Evolutionary conservation across 208 protist genomes (phyloP), one percentile per base, ranked within the genome.

Genomic region (Trypanosoma caninum): DNA sequence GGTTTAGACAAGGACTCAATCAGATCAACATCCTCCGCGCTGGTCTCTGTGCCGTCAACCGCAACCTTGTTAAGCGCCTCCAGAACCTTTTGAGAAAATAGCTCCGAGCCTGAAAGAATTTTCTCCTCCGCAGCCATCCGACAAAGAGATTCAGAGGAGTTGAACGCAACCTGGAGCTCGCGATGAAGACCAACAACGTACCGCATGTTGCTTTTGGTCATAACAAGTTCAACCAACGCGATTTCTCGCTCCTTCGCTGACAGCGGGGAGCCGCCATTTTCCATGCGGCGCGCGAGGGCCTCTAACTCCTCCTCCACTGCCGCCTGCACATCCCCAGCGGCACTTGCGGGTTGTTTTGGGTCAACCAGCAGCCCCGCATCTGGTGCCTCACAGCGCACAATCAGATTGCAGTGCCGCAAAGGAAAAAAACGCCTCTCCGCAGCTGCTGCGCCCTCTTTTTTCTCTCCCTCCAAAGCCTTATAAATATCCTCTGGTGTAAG

Each of bases 121-220:
- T 34, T 11, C 28, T 69, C 0, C 27, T 55, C 9, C 25, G 42
- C 27, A 4, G n/a, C 30, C 33, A 42, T 9, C 16, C 47, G 14
- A 1, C 37, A 41, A 13, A 89, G 55, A 6, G 56, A 25, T 10
- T 56, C 48, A 35, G 76, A 78, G 31, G 38, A 35, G 48, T 93
- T 75, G 8, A 95, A 59, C 6, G 82, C 79, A 0, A 61, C 14
- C 56, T 88, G 77, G 20, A 95, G 42, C 25, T 93, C 84, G 46
- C 57, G 67, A 59, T 95, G 85, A 18, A 95, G 55, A 3, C 89
- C 89, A 2, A 95, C 84, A 18, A 89, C 74, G 58, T 95, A 95
- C 10, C 89, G 85, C 85, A 95, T 87, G 25, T 59, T 76, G 16
- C 69, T 84, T 31, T 85, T 80, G 9, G 60, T 55, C 61, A 92